Evolutionary conservation across 768 basidiomycete genomes (phyloP).

Genomic region (Mycena rosella): DNA sequence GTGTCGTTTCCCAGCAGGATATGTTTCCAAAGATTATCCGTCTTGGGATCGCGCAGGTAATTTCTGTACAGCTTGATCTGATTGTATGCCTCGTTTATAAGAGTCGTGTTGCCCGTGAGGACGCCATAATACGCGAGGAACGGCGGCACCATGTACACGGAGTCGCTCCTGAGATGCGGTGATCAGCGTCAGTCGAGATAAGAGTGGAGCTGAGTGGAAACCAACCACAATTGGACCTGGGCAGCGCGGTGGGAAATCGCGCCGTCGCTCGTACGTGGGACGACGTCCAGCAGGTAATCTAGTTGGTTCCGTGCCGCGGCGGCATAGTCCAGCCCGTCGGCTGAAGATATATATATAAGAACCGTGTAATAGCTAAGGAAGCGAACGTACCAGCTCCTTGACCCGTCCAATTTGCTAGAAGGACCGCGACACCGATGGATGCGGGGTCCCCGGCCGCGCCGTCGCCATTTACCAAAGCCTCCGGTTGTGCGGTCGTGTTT

Average conservation of each 20-base stretch:
- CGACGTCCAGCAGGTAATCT: constrained; percentile 66
- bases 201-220: constrained; percentile 32
- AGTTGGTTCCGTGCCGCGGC: constrained; percentile 77
- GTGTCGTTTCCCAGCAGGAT: constrained; percentile 65
- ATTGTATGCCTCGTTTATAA: constrained; percentile 74
- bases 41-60: constrained; percentile 65
- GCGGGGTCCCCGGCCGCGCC: constrained; percentile 84
- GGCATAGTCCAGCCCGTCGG: constrained; percentile 66
- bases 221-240: constrained; percentile 79
- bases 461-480: constrained; percentile 69
- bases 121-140: constrained; percentile 90
- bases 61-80: constrained; percentile 81
- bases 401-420: constrained; percentile 66
- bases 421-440: constrained; percentile 78
- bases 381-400: constrained; percentile 20
- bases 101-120: constrained; percentile 63
- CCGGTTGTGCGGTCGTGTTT: constrained; percentile 61
- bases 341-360: constrained; percentile 19
- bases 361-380: background rate
- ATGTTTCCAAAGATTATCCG: constrained; percentile 81
- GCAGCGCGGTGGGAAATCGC: constrained; percentile 84
- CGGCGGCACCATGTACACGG: constrained; percentile 87
- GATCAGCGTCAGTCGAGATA: background rate
- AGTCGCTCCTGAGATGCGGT: constrained; percentile 72
- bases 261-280: constrained; percentile 76